Evolutionary conservation across 768 basidiomycete species (phyloP), one percentile per base, ranked within the genome.

Genomic region (Boletus huronensis): DNA sequence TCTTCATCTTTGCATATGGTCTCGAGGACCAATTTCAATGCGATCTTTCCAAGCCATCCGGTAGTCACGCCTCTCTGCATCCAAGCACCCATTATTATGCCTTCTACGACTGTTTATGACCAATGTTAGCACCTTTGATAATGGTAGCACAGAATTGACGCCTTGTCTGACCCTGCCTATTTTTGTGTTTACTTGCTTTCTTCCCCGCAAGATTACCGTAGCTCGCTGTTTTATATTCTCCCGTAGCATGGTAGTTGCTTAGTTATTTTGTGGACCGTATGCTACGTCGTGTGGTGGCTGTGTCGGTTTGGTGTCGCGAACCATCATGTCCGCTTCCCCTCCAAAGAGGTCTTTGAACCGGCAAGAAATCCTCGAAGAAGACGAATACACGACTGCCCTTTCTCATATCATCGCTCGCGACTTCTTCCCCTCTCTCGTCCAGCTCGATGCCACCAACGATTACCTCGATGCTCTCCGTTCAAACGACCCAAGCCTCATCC

Each of bases 341-440:
- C 46, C 64, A 23, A 73, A 75, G 58, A 81, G 79, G 25, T 93
- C 90, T 17, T 75, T 93, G 53, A 88, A 88, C 66, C 74, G 77
- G 14, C 90, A 93, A 64, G 64, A 78, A 13, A 78, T 92, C 14
- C 80, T 91, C 14, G 89, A 92, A 46, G 97, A 99, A 76, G 97
- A 98, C 58, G 93, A 94, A 67, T 98, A 98, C 70, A 94, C 93
- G 2, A 84, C 82, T 43, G 90, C 89, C 1, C 79, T 99, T 21
- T 92, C 91, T 11, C 81, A 85, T 44, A 98, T 98, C 64, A 98
- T 98, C 64, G 89, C 91, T 36, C 87, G 97, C 46, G 96, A 98
- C 74, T 99, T 99, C 80, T 99, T 98, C 66, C 97, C 97, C 0
- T 92, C 92, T 13, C 82, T 98, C 10, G 83, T 87, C 17, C 90